Percentiles rank a stretch among this genome's conserved stretches.
phyloP scores from a whole-genome alignment of 306 rosid species.

The Cicer yamashitae region DNA sequence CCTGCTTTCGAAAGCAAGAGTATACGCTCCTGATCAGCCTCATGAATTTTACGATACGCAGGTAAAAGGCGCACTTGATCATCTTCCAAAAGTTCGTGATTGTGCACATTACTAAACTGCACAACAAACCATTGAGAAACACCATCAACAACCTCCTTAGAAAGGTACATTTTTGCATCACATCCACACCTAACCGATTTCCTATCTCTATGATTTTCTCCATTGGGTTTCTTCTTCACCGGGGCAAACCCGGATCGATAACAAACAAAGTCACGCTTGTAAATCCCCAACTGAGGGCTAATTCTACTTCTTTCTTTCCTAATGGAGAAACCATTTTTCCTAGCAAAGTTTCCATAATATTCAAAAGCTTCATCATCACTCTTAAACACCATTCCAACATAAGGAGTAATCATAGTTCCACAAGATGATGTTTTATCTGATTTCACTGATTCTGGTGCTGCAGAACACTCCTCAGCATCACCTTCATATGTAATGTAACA shows the following conservation, averaged over 20 bases:
- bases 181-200: conserved; percentile 95
- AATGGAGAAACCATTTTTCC: conserved; percentile 88
- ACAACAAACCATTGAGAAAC: conserved; percentile 91
- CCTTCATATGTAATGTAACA: conserved; percentile 79
- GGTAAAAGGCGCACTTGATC: conserved; percentile 97
- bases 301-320: conserved; percentile 92
- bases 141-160: conserved; percentile 87
- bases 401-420: conserved; percentile 79
- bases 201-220: conserved; percentile 92
- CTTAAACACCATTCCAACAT: conserved; percentile 95
- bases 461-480: conserved; percentile 66
- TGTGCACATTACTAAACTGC: conserved; percentile 89
- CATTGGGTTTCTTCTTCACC: conserved; percentile 74
- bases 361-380: conserved; percentile 94
- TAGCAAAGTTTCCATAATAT: conserved; percentile 83
- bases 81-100: conserved; percentile 94
- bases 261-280: conserved; percentile 96
- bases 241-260: conserved; percentile 97
- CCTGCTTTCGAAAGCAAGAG: conserved; percentile 92
- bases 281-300: conserved; percentile 88
- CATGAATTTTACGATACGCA: conserved; percentile 85
- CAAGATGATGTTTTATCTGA: conserved; percentile 53
- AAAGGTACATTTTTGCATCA: conserved; percentile 92
- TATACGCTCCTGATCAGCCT: conserved; percentile 91
- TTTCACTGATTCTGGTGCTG: conserved; percentile 64